phyloP scores from a whole-genome alignment of 2,329 filamentous ascomycete genomes.

The Fusarium sp. region DNA sequence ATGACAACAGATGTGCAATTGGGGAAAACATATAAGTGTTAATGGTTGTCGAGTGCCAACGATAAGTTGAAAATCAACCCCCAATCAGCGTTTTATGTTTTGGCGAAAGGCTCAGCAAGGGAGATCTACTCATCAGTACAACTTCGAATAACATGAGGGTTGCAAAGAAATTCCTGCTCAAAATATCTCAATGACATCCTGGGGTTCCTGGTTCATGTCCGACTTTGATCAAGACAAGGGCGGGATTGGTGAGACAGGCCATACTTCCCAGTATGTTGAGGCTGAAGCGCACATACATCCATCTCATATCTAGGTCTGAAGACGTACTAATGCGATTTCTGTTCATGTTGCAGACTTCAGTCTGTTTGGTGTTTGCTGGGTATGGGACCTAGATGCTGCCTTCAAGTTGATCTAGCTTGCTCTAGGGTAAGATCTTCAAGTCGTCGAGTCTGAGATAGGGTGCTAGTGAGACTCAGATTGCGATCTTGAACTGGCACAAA shows the following conservation, averaged over 20 bases:
- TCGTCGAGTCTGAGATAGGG: neutral
- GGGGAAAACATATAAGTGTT: neutral
- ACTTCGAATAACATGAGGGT: neutral
- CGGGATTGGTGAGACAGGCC: accelerated
- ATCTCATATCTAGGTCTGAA: neutral
- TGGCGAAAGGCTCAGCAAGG: neutral
- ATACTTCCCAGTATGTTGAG: neutral
- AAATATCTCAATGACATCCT: neutral
- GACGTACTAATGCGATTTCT: neutral
- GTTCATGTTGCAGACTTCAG: neutral
- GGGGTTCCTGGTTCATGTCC: neutral
- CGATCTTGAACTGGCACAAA: neutral
- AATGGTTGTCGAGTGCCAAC: neutral
- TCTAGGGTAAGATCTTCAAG: neutral
- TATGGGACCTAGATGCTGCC: neutral
- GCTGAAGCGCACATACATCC: accelerated
- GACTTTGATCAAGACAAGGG: neutral
- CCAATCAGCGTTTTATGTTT: neutral
- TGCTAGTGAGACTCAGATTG: neutral
- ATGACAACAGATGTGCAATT: neutral
- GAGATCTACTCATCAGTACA: neutral
- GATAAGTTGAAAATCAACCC: neutral
- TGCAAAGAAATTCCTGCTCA: neutral
- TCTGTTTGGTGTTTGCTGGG: neutral
- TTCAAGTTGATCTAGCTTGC: neutral